phyloP scores from a whole-genome alignment of 2,329 filamentous ascomycete genomes.

The Stagonosporopsis cucurbitacearum region DNA sequence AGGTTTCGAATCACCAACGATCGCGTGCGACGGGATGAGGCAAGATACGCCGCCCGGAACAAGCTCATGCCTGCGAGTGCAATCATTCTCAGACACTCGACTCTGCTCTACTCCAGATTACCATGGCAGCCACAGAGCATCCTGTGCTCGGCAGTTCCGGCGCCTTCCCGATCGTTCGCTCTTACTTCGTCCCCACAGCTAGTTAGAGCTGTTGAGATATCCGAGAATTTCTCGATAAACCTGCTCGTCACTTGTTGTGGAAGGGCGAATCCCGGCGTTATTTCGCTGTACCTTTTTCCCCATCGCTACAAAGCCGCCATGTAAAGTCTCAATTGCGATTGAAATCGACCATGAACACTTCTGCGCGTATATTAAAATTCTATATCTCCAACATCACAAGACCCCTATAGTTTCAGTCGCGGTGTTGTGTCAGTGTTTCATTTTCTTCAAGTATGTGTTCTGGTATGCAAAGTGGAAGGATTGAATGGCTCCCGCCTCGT shows the following conservation, averaged over 20 bases:
- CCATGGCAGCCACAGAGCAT: not conserved
- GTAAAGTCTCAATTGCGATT: slow-evolving; percentile 9
- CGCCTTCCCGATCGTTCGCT: slow-evolving; percentile 5
- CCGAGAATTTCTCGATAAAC: slow-evolving; percentile 8
- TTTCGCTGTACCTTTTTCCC: slow-evolving; percentile 10
- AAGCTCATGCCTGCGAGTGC: slow-evolving; percentile 14
- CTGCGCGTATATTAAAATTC: not conserved
- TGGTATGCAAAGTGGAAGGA: slow-evolving; percentile 12
- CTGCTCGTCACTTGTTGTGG: not conserved
- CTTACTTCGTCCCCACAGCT: not conserved
- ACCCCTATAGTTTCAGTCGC: not conserved
- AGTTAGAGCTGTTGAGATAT: not conserved
- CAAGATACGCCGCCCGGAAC: not conserved
- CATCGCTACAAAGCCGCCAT: slow-evolving; percentile 11
- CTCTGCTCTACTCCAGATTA: slow-evolving; percentile 2
- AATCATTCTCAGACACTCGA: slow-evolving; percentile 12
- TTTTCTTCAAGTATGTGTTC: slow-evolving; percentile 5
- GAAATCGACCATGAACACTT: not conserved
- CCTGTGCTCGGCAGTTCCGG: slow-evolving; percentile 1
- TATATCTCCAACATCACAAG: not conserved
- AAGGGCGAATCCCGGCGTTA: slow-evolving; percentile 8
- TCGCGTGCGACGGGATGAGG: not conserved
- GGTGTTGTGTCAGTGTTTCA: slow-evolving; percentile 2
- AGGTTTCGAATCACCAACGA: slow-evolving; percentile 6
- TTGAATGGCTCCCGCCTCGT: slow-evolving; percentile 26